Evolutionary conservation across 768 basidiomycete genomes (phyloP), one percentile per base, ranked within the genome.

Genomic region (Tylopilus sp.): DNA sequence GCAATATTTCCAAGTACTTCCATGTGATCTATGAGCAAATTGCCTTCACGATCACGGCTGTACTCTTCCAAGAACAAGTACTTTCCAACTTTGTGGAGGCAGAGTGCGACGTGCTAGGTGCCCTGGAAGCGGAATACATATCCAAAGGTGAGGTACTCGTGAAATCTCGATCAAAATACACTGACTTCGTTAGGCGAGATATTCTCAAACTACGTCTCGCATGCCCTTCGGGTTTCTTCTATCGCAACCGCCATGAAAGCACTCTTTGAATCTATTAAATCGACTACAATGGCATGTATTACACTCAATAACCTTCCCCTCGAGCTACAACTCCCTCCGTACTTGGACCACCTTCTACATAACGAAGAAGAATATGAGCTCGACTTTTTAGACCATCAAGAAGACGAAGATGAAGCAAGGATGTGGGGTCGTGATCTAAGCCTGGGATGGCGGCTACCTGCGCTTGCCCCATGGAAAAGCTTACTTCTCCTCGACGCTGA

Each of bases 381-480:
- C 1, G 81, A 85, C 51, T 73, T 73, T 45, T 63, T 77, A 25
- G 74, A 78, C 28, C 69, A 74, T 18, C 72, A 74, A 21, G 80
- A 80, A 18, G 80, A 83, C 41, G 80, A 80, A 38, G 78, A 75
- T 38, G 73, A 75, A 33, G 61, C 71, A 17, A 70, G 73, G 41
- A 69, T 71, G 7, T 89, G 90, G 88, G 86, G 85, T 17, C 76
- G 74, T 33, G 85, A 85, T 48, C 75, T 89, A 67, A 67, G 76
- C 58, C 73, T 82, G 49, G 88, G 88, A 3, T 91, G 86, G 86
- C 76, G 77, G 41, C 72, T 92, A 3, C 83, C 88, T 9, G 71
- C 79, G 17, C 76, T 98, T 21, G 76, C 82, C 15, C 95, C 95
- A 6, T 98, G 95, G 95, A 97, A 97, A 64, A 88, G 91, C 20